Evolutionary conservation across 768 basidiomycete species (phyloP).

Genomic region (Lyophyllum semitale): DNA sequence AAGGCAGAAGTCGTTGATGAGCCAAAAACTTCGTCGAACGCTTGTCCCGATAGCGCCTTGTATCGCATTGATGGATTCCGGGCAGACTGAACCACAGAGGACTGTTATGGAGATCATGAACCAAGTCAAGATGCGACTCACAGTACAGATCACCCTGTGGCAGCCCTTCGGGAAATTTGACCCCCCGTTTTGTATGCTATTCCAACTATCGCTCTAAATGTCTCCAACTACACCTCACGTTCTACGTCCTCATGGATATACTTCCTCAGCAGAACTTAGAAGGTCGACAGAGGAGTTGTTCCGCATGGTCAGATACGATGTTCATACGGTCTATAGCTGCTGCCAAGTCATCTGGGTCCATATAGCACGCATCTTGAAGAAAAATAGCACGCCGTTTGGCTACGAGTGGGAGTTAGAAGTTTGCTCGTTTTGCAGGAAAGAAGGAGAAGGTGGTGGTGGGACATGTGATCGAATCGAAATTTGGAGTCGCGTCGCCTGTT

Average conservation of each 20-base stretch:
- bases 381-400: conserved; percentile 35
- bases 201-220: conserved; percentile 57
- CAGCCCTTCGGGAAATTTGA: conserved; percentile 77
- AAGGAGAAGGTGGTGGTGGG: too few relatives aligned
- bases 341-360: conserved; percentile 41
- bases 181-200: conserved; percentile 59
- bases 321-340: conserved; percentile 49
- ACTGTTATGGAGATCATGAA: too few relatives aligned
- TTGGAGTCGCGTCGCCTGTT: too few relatives aligned
- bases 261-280: conserved; percentile 65
- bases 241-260: conserved; percentile 75
- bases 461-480: too few relatives aligned
- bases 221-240: conserved; percentile 65
- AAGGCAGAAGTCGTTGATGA: conserved; percentile 13
- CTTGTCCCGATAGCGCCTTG: conserved; percentile 85
- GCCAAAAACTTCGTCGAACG: conserved; percentile 68
- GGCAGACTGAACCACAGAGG: conserved; percentile 64
- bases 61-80: conserved; percentile 73
- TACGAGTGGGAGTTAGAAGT: too few relatives aligned
- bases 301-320: conserved; percentile 44
- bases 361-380: conserved; percentile 65
- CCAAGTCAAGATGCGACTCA: conserved; percentile 38
- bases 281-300: conserved; percentile 59
- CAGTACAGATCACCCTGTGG: conserved; percentile 85
- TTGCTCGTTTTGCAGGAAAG: too few relatives aligned